Evolutionary conservation across 768 basidiomycete species (phyloP).

Genomic region (Lactifluus echinatus): DNA sequence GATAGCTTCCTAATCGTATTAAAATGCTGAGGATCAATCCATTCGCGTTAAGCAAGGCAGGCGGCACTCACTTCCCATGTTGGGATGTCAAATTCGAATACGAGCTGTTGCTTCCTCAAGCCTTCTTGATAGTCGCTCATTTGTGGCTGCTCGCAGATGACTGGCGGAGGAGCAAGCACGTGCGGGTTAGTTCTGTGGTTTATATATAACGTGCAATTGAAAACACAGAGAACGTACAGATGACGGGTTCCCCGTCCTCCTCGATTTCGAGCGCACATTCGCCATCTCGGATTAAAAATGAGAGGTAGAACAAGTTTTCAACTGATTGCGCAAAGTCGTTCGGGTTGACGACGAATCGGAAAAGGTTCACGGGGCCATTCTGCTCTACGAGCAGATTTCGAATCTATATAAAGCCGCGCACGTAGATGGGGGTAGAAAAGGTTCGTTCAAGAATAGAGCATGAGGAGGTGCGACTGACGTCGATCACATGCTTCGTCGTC

Average conservation of each 20-base stretch:
- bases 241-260: constrained; percentile 60
- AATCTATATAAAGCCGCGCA: constrained; percentile 36
- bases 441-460: background rate
- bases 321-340: constrained; percentile 87
- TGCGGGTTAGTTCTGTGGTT: background rate
- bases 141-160: constrained; percentile 53
- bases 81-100: constrained; percentile 86
- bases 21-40: background rate
- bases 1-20: constrained; percentile 63
- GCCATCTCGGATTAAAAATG: constrained; percentile 85
- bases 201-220: background rate
- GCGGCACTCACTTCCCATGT: constrained; percentile 65
- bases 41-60: background rate
- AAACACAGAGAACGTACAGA: constrained; percentile 44
- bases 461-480: constrained; percentile 37
- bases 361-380: constrained; percentile 59
- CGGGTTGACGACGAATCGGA: constrained; percentile 85
- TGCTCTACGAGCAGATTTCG: constrained; percentile 45
- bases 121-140: constrained; percentile 56
- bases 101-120: constrained; percentile 71
- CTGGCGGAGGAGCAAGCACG: constrained; percentile 29
- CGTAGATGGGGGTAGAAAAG: background rate
- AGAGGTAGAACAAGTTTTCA: constrained; percentile 93
- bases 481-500: constrained; percentile 76
- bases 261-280: constrained; percentile 64